Base-by-base conservation (phyloP, 2,329 filamentous ascomycete genomes). In the Aspergillus calidoustus region DNA sequence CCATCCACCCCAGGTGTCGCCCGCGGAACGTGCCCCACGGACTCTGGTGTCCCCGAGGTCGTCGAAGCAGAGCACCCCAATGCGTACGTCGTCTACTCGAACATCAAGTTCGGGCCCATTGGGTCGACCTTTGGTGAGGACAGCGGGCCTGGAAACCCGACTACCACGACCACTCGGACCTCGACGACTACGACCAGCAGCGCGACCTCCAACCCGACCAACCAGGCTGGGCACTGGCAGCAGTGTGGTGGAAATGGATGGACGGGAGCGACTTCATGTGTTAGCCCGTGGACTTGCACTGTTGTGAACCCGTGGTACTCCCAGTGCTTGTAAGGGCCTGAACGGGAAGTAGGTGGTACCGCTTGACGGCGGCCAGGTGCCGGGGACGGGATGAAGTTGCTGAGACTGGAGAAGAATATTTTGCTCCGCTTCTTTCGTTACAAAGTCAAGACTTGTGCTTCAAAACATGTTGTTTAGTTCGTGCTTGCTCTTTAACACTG, bases 61-160 rank as follows among this genome's bases (percentile, higher is more conserved):
- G 74, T 89, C 49, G 82, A 87, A 76, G 47, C 72, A 17, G 66
- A 76, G 55, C 69, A 73, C 15, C 79, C 84, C 47, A 78, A 81
- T 74, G 76, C 85, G 56, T 79, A 79, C 68, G 86, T 88, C 56
- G 72, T 79, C 65, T 88, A 81, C 79, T 86, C 84, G 66, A 86
- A 87, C 80, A 86, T 87, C 79, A 83, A 81, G 76, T 80, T 85
- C 68, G 86, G 85, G 31, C 79, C 84, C 61, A 83, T 87, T 71
- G 81, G 80, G 70, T 84, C 82, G 50, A 87, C 86, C 68, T 86
- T 66, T 54, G 54, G 57, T 44, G 50, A 47, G 28, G 44, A 54
- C 25, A 56, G 63, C 50, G 31, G 57, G 28, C 11, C 50, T 25
- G 34, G 44, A 49, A 54, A 54, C 28, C 47, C 59, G 28, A 44